Conservation (phyloP, 2,329 filamentous ascomycete species). For the Colletotrichum agaves region DNA sequence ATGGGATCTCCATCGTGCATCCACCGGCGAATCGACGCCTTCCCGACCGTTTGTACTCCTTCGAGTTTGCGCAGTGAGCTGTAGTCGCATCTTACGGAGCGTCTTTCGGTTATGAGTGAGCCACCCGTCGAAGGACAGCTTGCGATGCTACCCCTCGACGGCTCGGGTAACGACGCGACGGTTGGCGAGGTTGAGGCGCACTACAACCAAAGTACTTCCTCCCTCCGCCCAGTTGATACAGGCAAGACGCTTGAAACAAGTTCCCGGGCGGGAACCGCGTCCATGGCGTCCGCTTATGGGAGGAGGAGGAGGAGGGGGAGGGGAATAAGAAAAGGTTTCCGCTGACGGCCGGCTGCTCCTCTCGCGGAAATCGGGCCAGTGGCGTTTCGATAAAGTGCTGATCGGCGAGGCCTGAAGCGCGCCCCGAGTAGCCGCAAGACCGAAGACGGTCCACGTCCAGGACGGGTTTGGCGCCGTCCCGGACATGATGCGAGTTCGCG, state of each 20-base stretch:
- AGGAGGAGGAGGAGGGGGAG: not conserved
- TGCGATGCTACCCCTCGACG: not conserved
- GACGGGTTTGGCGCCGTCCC: constrained; percentile 3
- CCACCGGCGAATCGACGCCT: not conserved
- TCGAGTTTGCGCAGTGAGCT: not conserved
- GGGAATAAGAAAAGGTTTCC: not conserved
- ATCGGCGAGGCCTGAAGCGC: constrained; percentile 17
- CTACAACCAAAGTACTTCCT: not conserved
- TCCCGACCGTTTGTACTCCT: not conserved
- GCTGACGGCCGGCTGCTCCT: not conserved
- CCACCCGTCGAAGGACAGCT: not conserved
- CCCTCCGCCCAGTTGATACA: not conserved
- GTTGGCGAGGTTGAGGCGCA: not conserved
- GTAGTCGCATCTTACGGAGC: not conserved
- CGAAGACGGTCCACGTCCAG: constrained; percentile 9
- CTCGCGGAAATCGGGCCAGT: constrained; percentile 2
- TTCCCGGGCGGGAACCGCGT: constrained; percentile 5
- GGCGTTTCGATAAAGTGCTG: constrained; percentile 21
- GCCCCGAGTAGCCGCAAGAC: constrained; percentile 19
- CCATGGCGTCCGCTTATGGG: constrained; percentile 4
- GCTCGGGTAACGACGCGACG: not conserved
- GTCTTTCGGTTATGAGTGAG: not conserved
- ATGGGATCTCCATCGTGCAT: constrained; percentile 9
- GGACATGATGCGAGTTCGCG: constrained; percentile 5
- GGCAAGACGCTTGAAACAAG: not conserved